phyloP scores from a whole-genome alignment of 179 eudicot genomes.

The Monotropa hypopitys region DNA sequence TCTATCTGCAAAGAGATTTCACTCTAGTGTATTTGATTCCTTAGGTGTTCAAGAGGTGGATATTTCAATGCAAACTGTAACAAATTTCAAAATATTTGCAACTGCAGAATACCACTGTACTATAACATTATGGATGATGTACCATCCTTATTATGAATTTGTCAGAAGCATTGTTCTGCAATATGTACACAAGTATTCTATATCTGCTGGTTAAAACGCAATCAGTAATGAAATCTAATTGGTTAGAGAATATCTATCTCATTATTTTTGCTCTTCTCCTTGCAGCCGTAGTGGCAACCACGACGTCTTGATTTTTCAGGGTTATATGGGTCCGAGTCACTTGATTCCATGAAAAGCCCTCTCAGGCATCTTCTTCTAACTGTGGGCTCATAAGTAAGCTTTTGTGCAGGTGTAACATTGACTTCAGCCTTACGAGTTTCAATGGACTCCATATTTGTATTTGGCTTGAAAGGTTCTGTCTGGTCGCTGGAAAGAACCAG shows the following conservation, averaged over 20 bases:
- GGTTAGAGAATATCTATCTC: constrained; percentile 21
- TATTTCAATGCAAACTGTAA: background rate
- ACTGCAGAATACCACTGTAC: background rate
- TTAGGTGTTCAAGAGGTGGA: background rate
- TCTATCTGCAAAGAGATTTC: background rate
- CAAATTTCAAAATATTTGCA: background rate
- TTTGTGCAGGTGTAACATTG: constrained; percentile 30
- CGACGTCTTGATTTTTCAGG: constrained; percentile 52
- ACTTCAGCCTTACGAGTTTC: constrained; percentile 31
- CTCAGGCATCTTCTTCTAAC: constrained; percentile 54
- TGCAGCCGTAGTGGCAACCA: constrained; percentile 40
- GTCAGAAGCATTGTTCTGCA: background rate
- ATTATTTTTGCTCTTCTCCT: constrained; percentile 26
- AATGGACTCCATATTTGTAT: constrained; percentile 10
- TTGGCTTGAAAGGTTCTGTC: constrained; percentile 16
- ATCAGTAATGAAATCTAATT: background rate
- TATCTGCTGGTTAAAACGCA: background rate
- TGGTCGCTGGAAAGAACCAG: constrained; percentile 15
- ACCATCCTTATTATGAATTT: constrained; percentile 4
- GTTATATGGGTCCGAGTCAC: constrained; percentile 43
- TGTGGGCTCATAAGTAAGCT: constrained; percentile 41
- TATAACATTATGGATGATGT: background rate
- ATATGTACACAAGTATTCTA: background rate
- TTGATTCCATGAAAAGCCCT: constrained; percentile 60
- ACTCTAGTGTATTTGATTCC: background rate